Conservation (phyloP, 352 stramenopile genomes). For the Thraustotheca clavata region DNA sequence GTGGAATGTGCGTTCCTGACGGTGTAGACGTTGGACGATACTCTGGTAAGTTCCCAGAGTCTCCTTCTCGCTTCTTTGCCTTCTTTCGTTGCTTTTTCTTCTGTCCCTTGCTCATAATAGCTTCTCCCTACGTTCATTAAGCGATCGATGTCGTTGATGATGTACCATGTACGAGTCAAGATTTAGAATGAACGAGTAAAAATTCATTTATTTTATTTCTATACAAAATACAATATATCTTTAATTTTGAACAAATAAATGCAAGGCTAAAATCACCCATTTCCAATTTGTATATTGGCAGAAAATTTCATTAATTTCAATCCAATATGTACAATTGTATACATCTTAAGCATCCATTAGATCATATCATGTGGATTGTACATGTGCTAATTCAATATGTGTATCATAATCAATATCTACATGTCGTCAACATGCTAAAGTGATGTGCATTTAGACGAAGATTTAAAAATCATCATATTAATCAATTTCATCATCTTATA, state of each 20-base stretch:
- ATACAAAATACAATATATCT: not conserved
- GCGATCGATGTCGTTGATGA: not conserved
- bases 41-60: not conserved
- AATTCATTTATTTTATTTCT: not conserved
- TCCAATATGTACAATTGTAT: not conserved
- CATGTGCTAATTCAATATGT: not conserved
- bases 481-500: not conserved
- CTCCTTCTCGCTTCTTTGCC: constrained; percentile 12
- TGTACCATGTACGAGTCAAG: not conserved
- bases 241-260: too few species aligned
- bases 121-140: not conserved
- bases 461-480: not conserved
- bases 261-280: not conserved
- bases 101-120: constrained; percentile 3
- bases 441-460: not conserved
- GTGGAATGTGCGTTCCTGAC: not conserved
- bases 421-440: too few species aligned
- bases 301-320: not conserved
- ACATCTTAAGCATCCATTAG: not conserved
- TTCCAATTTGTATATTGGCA: not conserved
- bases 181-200: not conserved
- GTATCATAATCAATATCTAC: too few species aligned
- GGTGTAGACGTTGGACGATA: not conserved
- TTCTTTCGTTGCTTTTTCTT: constrained; percentile 22
- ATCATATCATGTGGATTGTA: not conserved